Percentiles rank a stretch among this genome's conserved stretches.
Conservation (phyloP, 2,329 filamentous ascomycete genomes). For the Harringtonia lauricola region DNA sequence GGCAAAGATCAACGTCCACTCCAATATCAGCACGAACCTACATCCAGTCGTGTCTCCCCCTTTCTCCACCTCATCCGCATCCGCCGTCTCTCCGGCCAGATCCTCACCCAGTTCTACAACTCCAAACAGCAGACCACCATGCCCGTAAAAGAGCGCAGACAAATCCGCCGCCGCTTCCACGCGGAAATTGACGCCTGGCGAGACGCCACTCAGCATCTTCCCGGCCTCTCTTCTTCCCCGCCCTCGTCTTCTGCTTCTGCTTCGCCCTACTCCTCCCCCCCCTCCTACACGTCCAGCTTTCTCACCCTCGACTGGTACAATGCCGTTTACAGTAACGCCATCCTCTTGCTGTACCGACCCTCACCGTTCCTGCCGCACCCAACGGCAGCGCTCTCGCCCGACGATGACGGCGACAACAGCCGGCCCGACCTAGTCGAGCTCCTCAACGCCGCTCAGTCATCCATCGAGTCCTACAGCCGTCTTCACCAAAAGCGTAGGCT, state of each 20-base stretch:
- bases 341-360: constrained; percentile 8
- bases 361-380: constrained; percentile 6
- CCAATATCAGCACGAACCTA: neutral
- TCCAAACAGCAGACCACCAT: neutral
- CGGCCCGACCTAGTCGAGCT: constrained; percentile 2
- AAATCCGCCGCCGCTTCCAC: constrained; percentile 1
- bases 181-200: neutral
- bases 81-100: constrained; percentile 4
- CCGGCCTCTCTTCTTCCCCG: neutral
- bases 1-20: too few species aligned
- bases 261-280: too few species aligned
- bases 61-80: constrained; percentile 10
- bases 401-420: neutral
- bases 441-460: neutral
- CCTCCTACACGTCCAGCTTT: constrained; percentile 2
- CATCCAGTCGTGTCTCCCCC: constrained; percentile 1
- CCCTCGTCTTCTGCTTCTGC: neutral
- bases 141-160: neutral
- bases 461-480: constrained; percentile 6
- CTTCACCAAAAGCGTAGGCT: constrained; percentile 9
- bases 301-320: constrained; percentile 4
- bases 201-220: neutral
- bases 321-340: constrained; percentile 8
- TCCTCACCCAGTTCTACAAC: constrained; percentile 1
- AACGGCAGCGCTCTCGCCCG: too few species aligned